Conservation (phyloP, 495 filamentous ascomycete genomes). For the Penicillium ochrochloron region DNA sequence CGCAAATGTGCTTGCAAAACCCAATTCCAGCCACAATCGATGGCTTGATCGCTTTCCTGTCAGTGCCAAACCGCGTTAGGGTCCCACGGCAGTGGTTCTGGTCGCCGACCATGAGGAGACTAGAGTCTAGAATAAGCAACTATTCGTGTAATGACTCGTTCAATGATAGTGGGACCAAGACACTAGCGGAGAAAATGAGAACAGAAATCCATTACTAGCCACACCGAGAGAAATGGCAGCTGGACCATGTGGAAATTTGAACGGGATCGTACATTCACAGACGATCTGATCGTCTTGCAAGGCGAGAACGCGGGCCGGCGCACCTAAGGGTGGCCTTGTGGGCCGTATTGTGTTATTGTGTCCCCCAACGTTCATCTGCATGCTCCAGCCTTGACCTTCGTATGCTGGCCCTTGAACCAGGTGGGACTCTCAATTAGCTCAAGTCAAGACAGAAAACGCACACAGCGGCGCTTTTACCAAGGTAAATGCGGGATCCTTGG, state of each 20-base stretch:
- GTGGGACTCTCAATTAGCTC: background rate
- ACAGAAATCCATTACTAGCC: background rate
- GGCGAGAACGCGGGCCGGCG: conserved; percentile 19
- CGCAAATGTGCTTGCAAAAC: background rate
- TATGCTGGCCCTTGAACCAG: background rate
- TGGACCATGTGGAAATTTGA: conserved; percentile 18
- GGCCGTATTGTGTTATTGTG: background rate
- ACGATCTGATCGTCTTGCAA: conserved; percentile 25
- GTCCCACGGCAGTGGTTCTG: conserved; percentile 7
- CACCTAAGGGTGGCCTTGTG: conserved; percentile 8
- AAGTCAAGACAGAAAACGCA: background rate
- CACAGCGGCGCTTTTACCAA: background rate
- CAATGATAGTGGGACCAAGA: background rate
- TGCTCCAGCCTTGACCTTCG: conserved; percentile 1
- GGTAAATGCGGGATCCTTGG: background rate
- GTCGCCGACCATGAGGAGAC: background rate
- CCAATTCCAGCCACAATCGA: conserved; percentile 9
- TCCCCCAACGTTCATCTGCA: conserved; percentile 16
- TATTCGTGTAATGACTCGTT: background rate
- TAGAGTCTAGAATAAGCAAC: background rate
- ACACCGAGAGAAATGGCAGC: background rate
- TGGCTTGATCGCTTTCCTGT: conserved; percentile 3
- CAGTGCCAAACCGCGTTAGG: background rate
- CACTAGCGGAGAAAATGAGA: background rate
- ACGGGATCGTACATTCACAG: conserved; percentile 24